Evolutionary conservation across 192 early-diverging fungal species (phyloP), one percentile per base, ranked within the genome.

Genomic region (Coemansia sp.): DNA sequence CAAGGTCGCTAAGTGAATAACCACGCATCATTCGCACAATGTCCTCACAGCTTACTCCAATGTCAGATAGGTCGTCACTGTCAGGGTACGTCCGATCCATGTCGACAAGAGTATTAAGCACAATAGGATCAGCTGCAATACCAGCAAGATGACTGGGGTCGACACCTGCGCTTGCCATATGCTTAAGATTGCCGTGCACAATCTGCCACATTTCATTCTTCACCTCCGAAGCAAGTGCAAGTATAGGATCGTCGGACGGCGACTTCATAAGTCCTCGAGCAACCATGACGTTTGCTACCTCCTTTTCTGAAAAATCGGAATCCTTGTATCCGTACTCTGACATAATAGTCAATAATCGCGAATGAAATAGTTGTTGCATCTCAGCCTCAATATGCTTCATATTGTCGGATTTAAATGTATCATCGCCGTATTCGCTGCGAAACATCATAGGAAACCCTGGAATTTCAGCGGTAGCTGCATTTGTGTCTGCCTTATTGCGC

Each of bases 181-280:
- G 64, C 36, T 63, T 65, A 61, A 80, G 57, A 21, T 74, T 70
- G 22, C 39, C 64, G 25, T 68, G 68, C 14, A 80, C 62, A 27
- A 80, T 74, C 39, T 63, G 54, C 25, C 63, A 55, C 72, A 80
- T 74, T 27, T 74, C 72, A 20, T 65, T 24, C 58, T 74, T 71
- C 23, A 80, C 54, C 54, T 80, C 64, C 20, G 77, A 68, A 0
- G 77, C 77, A 56, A 80, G 62, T 8, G 73, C 70, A 30, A 72
- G 29, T 30, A 66, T 60, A 4, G 70, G 66, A 56, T 80, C 73
- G 33, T 72, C 78, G 1, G 70, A 63, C 5, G 61, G 27, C 22
- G 72, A 65, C 14, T 54, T 36, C 68, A 80, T 71, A 11, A 80
- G 61, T 19, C 77, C 77, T 5, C 57, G 59, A 1, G 58, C 59